Conservation (phyloP, 2,329 filamentous ascomycete species). For the Sarocladium brachiariae region DNA sequence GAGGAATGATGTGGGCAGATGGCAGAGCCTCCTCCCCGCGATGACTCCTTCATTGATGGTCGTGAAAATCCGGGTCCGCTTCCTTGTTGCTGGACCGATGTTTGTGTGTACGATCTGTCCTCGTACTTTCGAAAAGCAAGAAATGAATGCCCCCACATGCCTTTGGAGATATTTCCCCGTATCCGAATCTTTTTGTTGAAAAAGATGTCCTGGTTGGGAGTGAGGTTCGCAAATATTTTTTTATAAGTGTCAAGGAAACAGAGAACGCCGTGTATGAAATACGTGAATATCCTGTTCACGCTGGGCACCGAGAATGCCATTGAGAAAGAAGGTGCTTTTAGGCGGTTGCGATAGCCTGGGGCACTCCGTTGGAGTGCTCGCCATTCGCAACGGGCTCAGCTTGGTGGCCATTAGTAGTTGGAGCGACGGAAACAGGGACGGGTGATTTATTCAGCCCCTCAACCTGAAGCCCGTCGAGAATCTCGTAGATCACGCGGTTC, state of each 20-base stretch:
- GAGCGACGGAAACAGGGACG: slow-evolving; percentile 22
- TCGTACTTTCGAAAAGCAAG: slow-evolving; percentile 11
- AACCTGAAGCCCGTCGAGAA: slow-evolving; percentile 75
- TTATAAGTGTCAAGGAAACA: slow-evolving; percentile 11
- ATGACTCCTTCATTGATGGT: slow-evolving; percentile 12
- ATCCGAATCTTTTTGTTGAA: slow-evolving; percentile 21
- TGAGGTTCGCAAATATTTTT: slow-evolving; percentile 16
- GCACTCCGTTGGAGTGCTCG: slow-evolving; percentile 13
- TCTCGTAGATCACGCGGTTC: slow-evolving; percentile 70
- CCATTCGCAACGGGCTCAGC: slow-evolving; percentile 9
- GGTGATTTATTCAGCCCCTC: slow-evolving; percentile 47
- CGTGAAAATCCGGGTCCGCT: slow-evolving; percentile 5
- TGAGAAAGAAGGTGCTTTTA: slow-evolving; percentile 1
- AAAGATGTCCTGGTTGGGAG: slow-evolving; percentile 17
- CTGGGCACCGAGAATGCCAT: neutral
- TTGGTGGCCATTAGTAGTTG: slow-evolving; percentile 14
- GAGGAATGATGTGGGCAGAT: slow-evolving; percentile 12
- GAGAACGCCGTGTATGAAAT: slow-evolving; percentile 1
- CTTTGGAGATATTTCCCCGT: slow-evolving; percentile 10
- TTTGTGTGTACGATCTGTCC: slow-evolving; percentile 21
- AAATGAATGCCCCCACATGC: slow-evolving; percentile 9
- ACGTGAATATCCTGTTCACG: neutral
- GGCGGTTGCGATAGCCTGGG: slow-evolving; percentile 11
- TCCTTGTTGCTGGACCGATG: slow-evolving; percentile 7
- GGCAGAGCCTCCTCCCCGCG: neutral